Conservation (phyloP, 495 filamentous ascomycete genomes). For the Penicillium salamii region DNA sequence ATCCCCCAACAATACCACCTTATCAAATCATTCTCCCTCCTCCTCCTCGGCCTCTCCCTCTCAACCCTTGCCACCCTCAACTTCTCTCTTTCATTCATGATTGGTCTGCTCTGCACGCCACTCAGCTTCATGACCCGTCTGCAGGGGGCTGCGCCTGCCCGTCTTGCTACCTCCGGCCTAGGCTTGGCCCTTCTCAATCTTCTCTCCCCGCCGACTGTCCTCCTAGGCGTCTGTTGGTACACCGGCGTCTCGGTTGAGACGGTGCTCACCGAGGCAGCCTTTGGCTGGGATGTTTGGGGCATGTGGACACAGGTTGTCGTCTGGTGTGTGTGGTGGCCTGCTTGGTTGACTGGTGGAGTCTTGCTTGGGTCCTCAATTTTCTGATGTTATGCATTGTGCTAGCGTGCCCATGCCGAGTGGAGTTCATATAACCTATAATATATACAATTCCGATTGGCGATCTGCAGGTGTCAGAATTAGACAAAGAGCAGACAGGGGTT, state of each 20-base stretch:
- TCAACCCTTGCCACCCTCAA: slow-evolving; percentile 93
- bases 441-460: background rate
- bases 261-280: slow-evolving; percentile 72
- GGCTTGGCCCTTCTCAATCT: slow-evolving; percentile 49
- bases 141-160: slow-evolving; percentile 21
- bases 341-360: slow-evolving; percentile 72
- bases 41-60: slow-evolving; percentile 86
- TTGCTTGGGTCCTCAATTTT: slow-evolving; percentile 45
- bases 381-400: slow-evolving; percentile 11
- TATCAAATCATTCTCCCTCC: slow-evolving; percentile 86
- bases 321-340: slow-evolving; percentile 99
- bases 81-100: slow-evolving; percentile 84
- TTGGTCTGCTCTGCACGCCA: slow-evolving; percentile 75
- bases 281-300: slow-evolving; percentile 89
- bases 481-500: background rate
- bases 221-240: slow-evolving; percentile 51
- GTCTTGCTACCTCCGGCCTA: slow-evolving; percentile 20
- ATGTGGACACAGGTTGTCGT: slow-evolving; percentile 87
- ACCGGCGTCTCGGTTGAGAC: slow-evolving; percentile 49
- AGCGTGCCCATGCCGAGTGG: background rate
- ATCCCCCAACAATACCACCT: slow-evolving; percentile 67
- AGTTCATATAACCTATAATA: background rate
- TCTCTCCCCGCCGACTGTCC: slow-evolving; percentile 63
- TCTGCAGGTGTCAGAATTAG: background rate
- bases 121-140: slow-evolving; percentile 67